Conservation (phyloP, 768 basidiomycete species). For the Leccinum pellstonianum region DNA sequence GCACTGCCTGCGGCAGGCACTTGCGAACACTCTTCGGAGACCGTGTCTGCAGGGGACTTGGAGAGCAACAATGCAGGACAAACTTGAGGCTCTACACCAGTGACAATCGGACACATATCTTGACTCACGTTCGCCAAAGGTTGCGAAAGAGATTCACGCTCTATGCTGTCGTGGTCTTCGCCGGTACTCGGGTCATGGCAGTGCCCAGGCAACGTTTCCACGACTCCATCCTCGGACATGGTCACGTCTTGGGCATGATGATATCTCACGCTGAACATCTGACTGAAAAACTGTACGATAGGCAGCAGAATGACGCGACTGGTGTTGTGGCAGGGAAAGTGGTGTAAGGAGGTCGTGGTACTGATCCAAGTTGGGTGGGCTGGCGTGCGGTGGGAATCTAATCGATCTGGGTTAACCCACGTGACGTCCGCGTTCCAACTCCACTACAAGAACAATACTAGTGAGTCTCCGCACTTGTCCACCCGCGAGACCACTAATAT, state of each 20-base stretch:
- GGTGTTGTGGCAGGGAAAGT: constrained; percentile 3
- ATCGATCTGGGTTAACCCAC: constrained; percentile 20
- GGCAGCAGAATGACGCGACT: not conserved
- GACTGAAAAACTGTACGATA: not conserved
- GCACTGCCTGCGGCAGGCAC: constrained; percentile 4
- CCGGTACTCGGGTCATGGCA: not conserved
- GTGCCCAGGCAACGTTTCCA: constrained; percentile 2
- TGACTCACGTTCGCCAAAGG: constrained; percentile 36
- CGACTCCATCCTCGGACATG: constrained; percentile 5
- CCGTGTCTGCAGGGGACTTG: constrained; percentile 19
- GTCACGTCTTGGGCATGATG: constrained; percentile 3
- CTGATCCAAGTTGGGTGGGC: constrained; percentile 18
- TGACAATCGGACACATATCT: constrained; percentile 30
- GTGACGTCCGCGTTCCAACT: constrained; percentile 13
- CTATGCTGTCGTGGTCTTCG: constrained; percentile 12
- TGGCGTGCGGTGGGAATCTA: constrained; percentile 23
- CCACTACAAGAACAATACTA: not conserved
- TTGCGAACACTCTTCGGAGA: constrained; percentile 21
- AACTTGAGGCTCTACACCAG: constrained; percentile 33
- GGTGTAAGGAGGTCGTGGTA: constrained; percentile 27
- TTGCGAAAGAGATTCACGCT: constrained; percentile 26
- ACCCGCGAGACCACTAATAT: not conserved
- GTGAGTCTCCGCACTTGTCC: not conserved
- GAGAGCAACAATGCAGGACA: constrained; percentile 25
- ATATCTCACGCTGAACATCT: constrained; percentile 19